phyloP scores from a whole-genome alignment of 2,329 filamentous ascomycete species.

The Aspergillus versicolor region DNA sequence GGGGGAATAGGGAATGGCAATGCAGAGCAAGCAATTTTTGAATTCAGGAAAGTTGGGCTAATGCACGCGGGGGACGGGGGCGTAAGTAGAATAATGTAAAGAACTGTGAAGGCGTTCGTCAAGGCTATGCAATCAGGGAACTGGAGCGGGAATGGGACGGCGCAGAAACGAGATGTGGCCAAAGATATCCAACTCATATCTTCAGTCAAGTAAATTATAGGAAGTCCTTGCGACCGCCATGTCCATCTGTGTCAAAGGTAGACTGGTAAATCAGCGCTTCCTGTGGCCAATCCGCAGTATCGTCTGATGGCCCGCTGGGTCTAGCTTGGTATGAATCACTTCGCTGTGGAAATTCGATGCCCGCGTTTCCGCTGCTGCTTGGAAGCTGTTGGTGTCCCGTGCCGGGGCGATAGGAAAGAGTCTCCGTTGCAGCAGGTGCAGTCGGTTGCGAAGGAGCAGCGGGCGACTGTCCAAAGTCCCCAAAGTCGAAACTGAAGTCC shows the following conservation, averaged over 20 bases:
- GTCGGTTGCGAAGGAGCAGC: constrained; percentile 14
- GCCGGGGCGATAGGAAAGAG: constrained; percentile 15
- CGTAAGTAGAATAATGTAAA: neutral
- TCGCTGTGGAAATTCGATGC: constrained; percentile 15
- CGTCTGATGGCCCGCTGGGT: constrained; percentile 22
- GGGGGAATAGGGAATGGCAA: neutral
- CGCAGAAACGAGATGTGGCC: neutral
- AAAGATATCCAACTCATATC: neutral
- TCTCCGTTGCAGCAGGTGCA: constrained; percentile 4
- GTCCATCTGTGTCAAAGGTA: constrained; percentile 22
- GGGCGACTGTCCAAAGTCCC: constrained; percentile 21
- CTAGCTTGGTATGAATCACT: constrained; percentile 15
- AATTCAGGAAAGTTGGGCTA: neutral
- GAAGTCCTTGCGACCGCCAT: constrained; percentile 19
- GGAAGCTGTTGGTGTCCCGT: constrained; percentile 12
- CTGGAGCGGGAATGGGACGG: neutral
- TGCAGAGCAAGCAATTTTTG: neutral
- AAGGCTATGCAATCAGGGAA: constrained; percentile 2
- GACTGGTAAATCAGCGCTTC: constrained; percentile 43
- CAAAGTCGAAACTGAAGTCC: constrained; percentile 37
- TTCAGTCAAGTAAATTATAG: neutral
- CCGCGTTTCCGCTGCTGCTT: constrained; percentile 29
- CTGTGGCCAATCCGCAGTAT: constrained; percentile 40
- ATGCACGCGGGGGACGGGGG: neutral
- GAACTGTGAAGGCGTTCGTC: neutral